phyloP scores from a whole-genome alignment of 371 early-diverging fungal species.

The Haplosporangium sp. region DNA sequence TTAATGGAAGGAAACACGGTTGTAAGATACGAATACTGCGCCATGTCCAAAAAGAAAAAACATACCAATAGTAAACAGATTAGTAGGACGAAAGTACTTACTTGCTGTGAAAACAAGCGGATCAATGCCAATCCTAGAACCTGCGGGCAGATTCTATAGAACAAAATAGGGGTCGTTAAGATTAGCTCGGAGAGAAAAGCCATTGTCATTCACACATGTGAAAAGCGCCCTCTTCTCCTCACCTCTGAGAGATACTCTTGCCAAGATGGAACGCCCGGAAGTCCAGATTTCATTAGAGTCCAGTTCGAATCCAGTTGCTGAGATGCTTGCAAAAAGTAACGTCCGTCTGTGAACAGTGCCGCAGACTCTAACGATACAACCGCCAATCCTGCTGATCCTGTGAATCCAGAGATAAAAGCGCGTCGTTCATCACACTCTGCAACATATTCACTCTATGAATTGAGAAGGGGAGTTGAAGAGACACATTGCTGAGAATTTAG shows the following conservation, averaged over 20 bases:
- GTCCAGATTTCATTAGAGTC: conserved; percentile 93
- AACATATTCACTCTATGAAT: conserved; percentile 92
- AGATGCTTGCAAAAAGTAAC: conserved; percentile 98
- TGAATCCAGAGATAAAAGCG: conserved; percentile 97
- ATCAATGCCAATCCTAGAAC: conserved; percentile 87
- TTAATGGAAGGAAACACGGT: not conserved
- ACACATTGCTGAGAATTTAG: not conserved
- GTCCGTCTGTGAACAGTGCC: conserved; percentile 96
- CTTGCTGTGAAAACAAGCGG: conserved; percentile 81
- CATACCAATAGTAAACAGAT: not conserved
- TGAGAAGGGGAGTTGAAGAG: not conserved
- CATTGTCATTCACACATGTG: too few relatives aligned
- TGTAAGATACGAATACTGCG: not conserved
- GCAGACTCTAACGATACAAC: conserved; percentile 78
- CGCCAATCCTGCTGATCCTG: conserved; percentile 94
- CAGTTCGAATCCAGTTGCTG: conserved; percentile 92
- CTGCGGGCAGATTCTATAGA: conserved; percentile 69
- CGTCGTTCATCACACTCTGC: conserved; percentile 93
- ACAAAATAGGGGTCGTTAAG: not conserved
- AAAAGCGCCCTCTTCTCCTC: not conserved
- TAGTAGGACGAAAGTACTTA: conserved; percentile 40
- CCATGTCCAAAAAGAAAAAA: not conserved
- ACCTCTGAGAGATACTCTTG: conserved; percentile 86
- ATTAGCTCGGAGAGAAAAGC: too few relatives aligned
- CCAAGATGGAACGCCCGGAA: conserved; percentile 89